Conservation (phyloP, 1,284 basidiomycete genomes). For the Malassezia equina region DNA sequence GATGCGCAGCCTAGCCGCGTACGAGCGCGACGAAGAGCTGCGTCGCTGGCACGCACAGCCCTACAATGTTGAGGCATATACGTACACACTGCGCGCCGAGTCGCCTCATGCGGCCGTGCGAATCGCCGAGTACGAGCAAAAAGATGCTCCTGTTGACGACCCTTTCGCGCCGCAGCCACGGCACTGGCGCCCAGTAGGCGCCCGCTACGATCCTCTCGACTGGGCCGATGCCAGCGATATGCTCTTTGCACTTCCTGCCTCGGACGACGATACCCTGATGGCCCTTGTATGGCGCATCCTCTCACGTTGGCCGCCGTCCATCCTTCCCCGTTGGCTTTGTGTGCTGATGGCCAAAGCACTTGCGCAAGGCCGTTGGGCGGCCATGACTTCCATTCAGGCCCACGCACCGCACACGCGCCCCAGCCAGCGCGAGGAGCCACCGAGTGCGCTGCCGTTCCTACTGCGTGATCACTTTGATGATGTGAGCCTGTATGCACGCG, state of each 20-base stretch:
- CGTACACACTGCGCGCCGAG: not conserved
- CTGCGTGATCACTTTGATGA: constrained; percentile 9
- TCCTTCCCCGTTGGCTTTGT: constrained; percentile 6
- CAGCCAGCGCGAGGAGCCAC: not conserved
- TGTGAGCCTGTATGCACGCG: constrained; percentile 6
- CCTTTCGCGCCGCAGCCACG: not conserved
- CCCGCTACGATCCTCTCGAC: constrained; percentile 10
- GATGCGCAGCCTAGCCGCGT: constrained; percentile 4
- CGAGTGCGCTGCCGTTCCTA: not conserved
- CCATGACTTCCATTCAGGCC: not conserved
- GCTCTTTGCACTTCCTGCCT: not conserved
- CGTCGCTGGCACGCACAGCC: not conserved
- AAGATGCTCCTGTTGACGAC: not conserved
- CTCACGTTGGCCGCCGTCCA: not conserved
- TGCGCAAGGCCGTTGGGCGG: constrained; percentile 3
- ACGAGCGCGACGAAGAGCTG: constrained; percentile 3
- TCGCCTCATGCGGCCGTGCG: not conserved
- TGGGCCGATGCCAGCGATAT: constrained; percentile 2
- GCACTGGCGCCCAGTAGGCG: constrained; percentile 4
- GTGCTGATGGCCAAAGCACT: constrained; percentile 6
- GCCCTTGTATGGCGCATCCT: constrained; percentile 8
- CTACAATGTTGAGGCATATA: not conserved
- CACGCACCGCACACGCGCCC: not conserved
- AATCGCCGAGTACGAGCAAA: not conserved
- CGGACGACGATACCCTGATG: not conserved